A percentile compares a stretch with the other conserved stretches of the same genome.
Evolutionary conservation across 2,329 filamentous ascomycete species (phyloP).

Genomic region (Alternaria triticina): DNA sequence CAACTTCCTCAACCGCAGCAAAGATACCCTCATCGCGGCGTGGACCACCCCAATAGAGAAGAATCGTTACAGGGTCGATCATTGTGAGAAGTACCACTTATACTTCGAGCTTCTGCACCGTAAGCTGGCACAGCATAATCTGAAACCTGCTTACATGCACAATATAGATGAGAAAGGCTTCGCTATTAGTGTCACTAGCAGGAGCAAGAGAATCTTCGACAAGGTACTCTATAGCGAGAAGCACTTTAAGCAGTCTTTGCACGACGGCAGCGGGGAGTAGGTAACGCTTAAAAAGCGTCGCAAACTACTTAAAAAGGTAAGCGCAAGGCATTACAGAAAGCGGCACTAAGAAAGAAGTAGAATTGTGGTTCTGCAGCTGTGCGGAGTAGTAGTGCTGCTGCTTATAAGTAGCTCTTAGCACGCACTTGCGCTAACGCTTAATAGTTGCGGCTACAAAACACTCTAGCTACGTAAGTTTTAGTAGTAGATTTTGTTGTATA

Average conservation of each 20-base stretch:
- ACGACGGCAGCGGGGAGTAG: conserved; percentile 7
- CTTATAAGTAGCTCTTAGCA: too few relatives aligned
- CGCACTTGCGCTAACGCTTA: too few relatives aligned
- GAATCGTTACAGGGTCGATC: neutral
- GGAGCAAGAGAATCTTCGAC: conserved; percentile 10
- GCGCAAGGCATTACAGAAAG: too few relatives aligned
- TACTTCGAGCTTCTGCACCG: neutral
- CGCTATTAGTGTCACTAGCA: conserved; percentile 44
- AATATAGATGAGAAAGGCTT: neutral
- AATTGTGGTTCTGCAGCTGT: too few relatives aligned
- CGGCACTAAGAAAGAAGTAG: too few relatives aligned
- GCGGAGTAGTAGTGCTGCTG: too few relatives aligned
- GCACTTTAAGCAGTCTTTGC: neutral
- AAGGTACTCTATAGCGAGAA: conserved; percentile 1
- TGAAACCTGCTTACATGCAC: neutral
- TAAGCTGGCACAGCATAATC: neutral
- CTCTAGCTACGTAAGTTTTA: too few relatives aligned
- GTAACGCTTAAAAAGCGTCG: neutral
- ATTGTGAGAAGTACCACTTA: neutral
- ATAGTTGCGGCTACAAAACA: too few relatives aligned
- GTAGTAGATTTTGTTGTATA: too few relatives aligned
- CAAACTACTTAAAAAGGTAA: too few relatives aligned
- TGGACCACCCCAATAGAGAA: neutral
- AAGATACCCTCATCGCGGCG: neutral
- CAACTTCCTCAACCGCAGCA: neutral